Conservation (phyloP, 257 asterid species). For the Cinchona pubescens region DNA sequence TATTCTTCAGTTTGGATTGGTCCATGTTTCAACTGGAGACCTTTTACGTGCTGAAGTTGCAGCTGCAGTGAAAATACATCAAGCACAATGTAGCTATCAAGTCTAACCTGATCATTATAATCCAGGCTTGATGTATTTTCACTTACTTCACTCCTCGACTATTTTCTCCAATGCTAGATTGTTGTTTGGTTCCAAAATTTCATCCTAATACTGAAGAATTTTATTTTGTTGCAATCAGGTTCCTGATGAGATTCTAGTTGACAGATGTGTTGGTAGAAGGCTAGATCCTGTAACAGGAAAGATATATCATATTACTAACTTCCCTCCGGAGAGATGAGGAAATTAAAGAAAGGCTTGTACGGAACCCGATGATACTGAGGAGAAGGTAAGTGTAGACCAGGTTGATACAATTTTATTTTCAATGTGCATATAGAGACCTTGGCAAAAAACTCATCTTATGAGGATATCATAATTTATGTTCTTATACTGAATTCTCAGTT, state of each 20-base stretch:
- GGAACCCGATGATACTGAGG: conserved; percentile 89
- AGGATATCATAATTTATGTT: too few relatives aligned
- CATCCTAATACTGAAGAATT: conserved; percentile 1
- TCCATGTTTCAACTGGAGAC: conserved; percentile 93
- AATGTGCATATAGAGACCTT: background rate
- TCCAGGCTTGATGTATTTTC: conserved; percentile 65
- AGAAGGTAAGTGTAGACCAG: conserved; percentile 54
- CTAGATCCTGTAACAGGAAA: conserved; percentile 80
- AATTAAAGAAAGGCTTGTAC: conserved; percentile 67
- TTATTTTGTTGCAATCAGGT: conserved; percentile 51
- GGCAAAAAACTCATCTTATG: background rate
- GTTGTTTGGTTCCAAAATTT: background rate
- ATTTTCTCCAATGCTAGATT: background rate
- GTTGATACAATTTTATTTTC: background rate
- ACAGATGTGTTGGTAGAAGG: conserved; percentile 90
- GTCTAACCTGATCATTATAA: conserved; percentile 74
- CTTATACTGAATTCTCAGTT: too few relatives aligned
- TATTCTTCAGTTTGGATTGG: conserved; percentile 84
- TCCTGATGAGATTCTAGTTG: conserved; percentile 70
- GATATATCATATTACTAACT: conserved; percentile 63
- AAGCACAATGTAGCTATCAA: too few relatives aligned
- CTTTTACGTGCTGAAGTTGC: conserved; percentile 89
- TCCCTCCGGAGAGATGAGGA: conserved; percentile 85
- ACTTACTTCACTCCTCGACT: background rate
- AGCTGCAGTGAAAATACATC: conserved; percentile 78